Conservation (phyloP, 257 asterid species). For the Haberlea rhodopensis region DNA sequence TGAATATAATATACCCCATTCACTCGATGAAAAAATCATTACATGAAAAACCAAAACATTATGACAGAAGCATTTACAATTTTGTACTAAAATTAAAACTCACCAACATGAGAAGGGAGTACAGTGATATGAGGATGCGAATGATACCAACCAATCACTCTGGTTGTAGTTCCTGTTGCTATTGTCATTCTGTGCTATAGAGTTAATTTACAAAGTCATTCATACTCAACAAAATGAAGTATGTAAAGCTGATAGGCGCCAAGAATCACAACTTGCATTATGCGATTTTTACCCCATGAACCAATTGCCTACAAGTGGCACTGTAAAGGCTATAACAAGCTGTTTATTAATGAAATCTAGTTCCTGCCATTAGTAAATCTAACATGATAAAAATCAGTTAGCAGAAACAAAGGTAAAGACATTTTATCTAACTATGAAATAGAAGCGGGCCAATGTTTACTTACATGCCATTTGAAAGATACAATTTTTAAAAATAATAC, state of each 20-base stretch:
- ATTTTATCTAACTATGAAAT: neutral
- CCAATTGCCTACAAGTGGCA: neutral
- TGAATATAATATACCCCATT: neutral
- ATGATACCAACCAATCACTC: slow-evolving; percentile 99
- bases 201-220: slow-evolving; percentile 58
- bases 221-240: slow-evolving; percentile 2
- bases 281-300: slow-evolving; percentile 12
- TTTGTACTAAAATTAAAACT: slow-evolving; percentile 36
- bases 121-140: slow-evolving; percentile 99
- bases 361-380: slow-evolving; percentile 1
- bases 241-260: neutral
- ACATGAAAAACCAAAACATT: neutral
- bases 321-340: slow-evolving; percentile 2
- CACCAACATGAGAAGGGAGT: slow-evolving; percentile 98
- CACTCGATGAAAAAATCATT: neutral
- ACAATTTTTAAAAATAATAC: neutral
- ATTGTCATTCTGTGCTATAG: slow-evolving; percentile 76
- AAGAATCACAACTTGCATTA: neutral
- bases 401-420: neutral
- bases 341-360: slow-evolving; percentile 6
- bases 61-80: too few relatives aligned
- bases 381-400: neutral
- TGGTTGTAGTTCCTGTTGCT: slow-evolving; percentile 75
- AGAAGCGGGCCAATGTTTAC: neutral
- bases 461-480: neutral